A percentile compares a stretch with the other conserved stretches of the same genome.
These are phyloP conservation scores for Globisporangium solare DNA, from an alignment of 352 stramenopile species.

Conservation along the genomic window DNA sequence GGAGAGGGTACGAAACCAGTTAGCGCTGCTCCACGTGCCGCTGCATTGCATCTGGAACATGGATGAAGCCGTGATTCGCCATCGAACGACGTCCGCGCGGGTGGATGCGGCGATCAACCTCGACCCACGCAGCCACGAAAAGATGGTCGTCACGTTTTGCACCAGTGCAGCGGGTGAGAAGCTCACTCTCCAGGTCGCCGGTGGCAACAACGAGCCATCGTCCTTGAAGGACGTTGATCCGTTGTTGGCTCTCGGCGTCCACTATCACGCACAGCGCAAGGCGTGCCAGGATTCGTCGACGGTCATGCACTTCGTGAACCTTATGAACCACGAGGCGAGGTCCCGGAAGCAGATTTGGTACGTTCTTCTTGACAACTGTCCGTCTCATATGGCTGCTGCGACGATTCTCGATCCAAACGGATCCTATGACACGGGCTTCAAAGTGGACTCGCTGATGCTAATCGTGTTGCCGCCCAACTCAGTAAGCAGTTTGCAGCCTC, in stretches of 20 bases:
- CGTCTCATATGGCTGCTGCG: slow-evolving; percentile 57
- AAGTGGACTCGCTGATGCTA: slow-evolving; percentile 60
- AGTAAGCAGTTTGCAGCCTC: slow-evolving; percentile 31
- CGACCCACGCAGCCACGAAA: slow-evolving; percentile 40
- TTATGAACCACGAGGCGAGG: slow-evolving; percentile 54
- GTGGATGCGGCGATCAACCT: slow-evolving; percentile 39
- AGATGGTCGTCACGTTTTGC: slow-evolving; percentile 47
- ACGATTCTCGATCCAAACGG: slow-evolving; percentile 52
- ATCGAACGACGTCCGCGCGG: slow-evolving; percentile 37
- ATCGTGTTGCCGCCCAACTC: slow-evolving; percentile 53
- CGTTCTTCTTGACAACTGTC: slow-evolving; percentile 59
- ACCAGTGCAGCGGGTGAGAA: slow-evolving; percentile 66
- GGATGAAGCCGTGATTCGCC: slow-evolving; percentile 44
- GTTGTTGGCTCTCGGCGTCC: slow-evolving; percentile 25
- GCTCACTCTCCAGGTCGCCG: slow-evolving; percentile 54
- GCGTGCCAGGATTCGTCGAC: slow-evolving; percentile 51
- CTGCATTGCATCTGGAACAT: slow-evolving; percentile 72
- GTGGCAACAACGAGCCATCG: slow-evolving; percentile 29
- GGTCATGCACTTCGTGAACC: slow-evolving; percentile 49
- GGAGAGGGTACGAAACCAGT: slow-evolving; percentile 41
- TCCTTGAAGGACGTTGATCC: slow-evolving; percentile 38
- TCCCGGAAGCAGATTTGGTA: slow-evolving; percentile 62
- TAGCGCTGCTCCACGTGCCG: slow-evolving; percentile 38
- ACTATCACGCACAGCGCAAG: slow-evolving; percentile 40
- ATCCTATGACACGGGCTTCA: slow-evolving; percentile 56